Evolutionary conservation across 495 filamentous ascomycete species (phyloP).

Genomic region (Letharia columbiana): DNA sequence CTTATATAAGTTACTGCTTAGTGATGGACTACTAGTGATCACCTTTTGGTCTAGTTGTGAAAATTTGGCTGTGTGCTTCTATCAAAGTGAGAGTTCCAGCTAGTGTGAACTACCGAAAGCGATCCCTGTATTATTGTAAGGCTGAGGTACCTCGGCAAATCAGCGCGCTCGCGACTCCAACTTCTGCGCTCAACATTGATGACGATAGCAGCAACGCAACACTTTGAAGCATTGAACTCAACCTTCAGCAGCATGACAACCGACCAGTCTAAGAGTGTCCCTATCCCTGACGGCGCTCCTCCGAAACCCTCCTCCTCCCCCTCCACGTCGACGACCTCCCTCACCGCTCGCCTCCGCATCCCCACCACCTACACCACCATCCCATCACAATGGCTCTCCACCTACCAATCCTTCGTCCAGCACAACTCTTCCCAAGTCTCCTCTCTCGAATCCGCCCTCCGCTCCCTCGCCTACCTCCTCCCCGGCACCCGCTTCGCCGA

Average conservation of each 20-base stretch:
- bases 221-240: background rate
- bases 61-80: background rate
- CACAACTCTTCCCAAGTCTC: slow-evolving; percentile 86
- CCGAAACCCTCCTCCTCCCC: slow-evolving; percentile 2
- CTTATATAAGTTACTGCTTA: no score
- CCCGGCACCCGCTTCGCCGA: slow-evolving; percentile 85
- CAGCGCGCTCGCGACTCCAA: slow-evolving; percentile 14
- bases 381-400: slow-evolving; percentile 64
- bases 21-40: no score
- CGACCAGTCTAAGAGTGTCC: background rate
- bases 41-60: no score
- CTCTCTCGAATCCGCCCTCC: slow-evolving; percentile 85
- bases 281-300: background rate
- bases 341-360: slow-evolving; percentile 12
- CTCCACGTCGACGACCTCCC: slow-evolving; percentile 2
- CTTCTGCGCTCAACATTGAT: background rate
- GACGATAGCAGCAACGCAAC: background rate
- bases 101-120: background rate
- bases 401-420: slow-evolving; percentile 87
- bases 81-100: background rate
- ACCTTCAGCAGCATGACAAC: background rate
- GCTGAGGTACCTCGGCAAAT: background rate
- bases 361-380: slow-evolving; percentile 34
- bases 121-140: background rate
- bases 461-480: slow-evolving; percentile 90